Percentiles rank a stretch among this genome's conserved stretches.
Conservation (phyloP, 495 filamentous ascomycete species). For the Neurospora sp. region DNA sequence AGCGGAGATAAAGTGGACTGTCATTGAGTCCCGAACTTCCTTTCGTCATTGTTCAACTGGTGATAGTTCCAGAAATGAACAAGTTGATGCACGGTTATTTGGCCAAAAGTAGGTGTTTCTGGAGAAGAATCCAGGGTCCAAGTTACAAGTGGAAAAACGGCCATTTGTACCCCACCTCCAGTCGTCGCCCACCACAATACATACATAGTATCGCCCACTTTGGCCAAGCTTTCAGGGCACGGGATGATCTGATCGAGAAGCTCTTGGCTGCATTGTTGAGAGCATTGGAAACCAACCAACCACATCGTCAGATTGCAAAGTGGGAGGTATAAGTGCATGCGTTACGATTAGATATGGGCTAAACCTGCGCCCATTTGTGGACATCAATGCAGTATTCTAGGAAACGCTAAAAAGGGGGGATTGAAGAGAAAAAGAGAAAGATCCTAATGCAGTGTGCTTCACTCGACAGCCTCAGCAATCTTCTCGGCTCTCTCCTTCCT, state of each 20-base stretch:
- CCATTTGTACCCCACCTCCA: not conserved
- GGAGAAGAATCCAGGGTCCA: not conserved
- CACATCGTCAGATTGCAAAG: not conserved
- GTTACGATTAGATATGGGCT: not conserved
- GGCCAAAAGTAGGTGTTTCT: not conserved
- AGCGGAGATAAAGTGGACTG: not conserved
- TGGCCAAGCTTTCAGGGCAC: not conserved
- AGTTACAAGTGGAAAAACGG: not conserved
- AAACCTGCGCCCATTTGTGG: not conserved
- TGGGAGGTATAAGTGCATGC: not conserved
- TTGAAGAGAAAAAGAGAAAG: not conserved
- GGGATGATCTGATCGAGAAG: not conserved
- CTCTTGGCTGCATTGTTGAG: not conserved
- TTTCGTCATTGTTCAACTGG: not conserved
- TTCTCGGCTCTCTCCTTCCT: slow-evolving; percentile 20
- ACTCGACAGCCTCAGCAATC: slow-evolving; percentile 6
- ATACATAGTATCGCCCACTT: not conserved
- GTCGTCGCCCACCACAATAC: not conserved
- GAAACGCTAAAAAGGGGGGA: not conserved
- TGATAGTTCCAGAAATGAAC: not conserved
- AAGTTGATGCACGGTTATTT: not conserved
- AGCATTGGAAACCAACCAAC: not conserved
- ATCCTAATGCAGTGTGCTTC: not conserved
- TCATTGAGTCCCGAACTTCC: not conserved
- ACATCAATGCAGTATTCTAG: not conserved